phyloP scores from a whole-genome alignment of 129 eudicot species.

The Escallonia rubra region DNA sequence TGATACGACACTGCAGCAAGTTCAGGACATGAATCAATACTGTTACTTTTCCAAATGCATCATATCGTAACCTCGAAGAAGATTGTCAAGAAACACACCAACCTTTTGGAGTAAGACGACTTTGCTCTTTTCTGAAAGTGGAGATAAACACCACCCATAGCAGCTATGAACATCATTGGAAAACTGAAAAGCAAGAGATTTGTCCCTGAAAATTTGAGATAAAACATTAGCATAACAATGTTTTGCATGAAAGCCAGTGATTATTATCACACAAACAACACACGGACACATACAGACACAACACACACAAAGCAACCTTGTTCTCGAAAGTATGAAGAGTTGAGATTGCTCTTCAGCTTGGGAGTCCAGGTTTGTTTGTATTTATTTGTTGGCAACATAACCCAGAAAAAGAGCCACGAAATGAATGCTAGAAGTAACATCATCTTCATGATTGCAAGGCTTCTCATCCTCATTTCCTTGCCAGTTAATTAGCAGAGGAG shows the following conservation, averaged over 20 bases:
- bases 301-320: slow-evolving; percentile 33
- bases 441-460: slow-evolving; percentile 21
- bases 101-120: slow-evolving; percentile 35
- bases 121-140: slow-evolving; percentile 32
- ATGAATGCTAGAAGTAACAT: slow-evolving; percentile 34
- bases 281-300: background rate
- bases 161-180: slow-evolving; percentile 62
- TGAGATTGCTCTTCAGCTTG: slow-evolving; percentile 25
- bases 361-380: slow-evolving; percentile 59
- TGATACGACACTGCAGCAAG: slow-evolving; percentile 3
- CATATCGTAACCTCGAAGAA: background rate
- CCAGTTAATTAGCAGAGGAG: background rate
- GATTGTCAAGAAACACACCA: background rate
- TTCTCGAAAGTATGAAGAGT: slow-evolving; percentile 52
- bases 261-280: background rate
- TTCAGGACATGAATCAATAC: background rate
- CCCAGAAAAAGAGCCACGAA: slow-evolving; percentile 61
- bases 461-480: slow-evolving; percentile 18
- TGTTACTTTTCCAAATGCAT: background rate
- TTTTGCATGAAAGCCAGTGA: background rate
- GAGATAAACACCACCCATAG: slow-evolving; percentile 59
- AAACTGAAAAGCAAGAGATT: slow-evolving; percentile 64
- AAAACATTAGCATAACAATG: background rate
- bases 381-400: slow-evolving; percentile 54
- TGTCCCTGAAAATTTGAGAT: slow-evolving; percentile 38